Evolutionary conservation across 768 basidiomycete genomes (phyloP).

Genomic region (Calvatia gigantea): DNA sequence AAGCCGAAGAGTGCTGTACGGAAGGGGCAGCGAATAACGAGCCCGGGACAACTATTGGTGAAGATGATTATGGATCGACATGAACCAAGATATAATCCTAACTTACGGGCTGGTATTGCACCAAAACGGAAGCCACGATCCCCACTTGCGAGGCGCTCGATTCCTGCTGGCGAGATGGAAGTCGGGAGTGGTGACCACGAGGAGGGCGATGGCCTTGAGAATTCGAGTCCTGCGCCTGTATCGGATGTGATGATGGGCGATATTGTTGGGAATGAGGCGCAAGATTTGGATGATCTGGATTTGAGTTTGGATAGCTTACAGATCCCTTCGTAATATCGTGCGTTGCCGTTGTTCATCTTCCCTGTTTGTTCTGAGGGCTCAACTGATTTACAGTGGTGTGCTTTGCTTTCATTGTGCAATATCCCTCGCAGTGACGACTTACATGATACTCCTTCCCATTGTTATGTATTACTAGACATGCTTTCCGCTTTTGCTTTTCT

Average conservation of each 20-base stretch:
- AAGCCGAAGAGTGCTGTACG: background rate
- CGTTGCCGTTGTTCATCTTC: background rate
- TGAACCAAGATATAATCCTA: slow-evolving; percentile 3
- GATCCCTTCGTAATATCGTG: background rate
- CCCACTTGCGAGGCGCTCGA: background rate
- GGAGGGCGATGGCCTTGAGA: background rate
- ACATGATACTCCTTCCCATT: background rate
- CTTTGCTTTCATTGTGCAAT: background rate
- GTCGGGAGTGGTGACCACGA: background rate
- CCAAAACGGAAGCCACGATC: background rate
- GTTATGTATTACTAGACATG: slow-evolving; percentile 1
- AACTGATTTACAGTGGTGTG: background rate
- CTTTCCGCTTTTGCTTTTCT: background rate
- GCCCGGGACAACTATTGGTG: slow-evolving; percentile 5
- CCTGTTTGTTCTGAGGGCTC: background rate
- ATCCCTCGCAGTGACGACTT: too few species aligned
- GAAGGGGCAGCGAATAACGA: slow-evolving; percentile 4
- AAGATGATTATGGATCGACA: slow-evolving; percentile 12
- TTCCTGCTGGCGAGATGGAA: background rate
- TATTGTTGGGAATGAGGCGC: too few species aligned
- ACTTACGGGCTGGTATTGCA: background rate
- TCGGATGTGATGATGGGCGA: background rate
- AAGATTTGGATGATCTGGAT: background rate
- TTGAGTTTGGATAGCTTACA: background rate
- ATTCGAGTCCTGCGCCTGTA: background rate